A percentile compares a stretch with the other conserved stretches of the same genome.
These are phyloP conservation scores for Fusarium neocosmosporiellum DNA, from an alignment of 2,329 filamentous ascomycete genomes.

Conservation along the genomic window DNA sequence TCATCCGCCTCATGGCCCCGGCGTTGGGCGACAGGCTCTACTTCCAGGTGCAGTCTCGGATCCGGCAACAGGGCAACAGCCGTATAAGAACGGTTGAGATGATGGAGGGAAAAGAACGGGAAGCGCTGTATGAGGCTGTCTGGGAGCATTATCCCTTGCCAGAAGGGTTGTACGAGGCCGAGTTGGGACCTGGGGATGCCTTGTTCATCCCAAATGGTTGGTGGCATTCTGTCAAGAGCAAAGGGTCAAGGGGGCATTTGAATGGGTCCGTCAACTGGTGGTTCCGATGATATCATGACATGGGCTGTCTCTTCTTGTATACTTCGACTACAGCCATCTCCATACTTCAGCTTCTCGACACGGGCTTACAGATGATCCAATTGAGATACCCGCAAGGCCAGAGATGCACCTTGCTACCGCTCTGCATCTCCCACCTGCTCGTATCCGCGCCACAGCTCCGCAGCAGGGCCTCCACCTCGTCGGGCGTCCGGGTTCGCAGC, in stretches of 20 bases:
- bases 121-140: conserved; percentile 72
- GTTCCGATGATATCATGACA: conserved; percentile 49
- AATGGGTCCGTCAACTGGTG: conserved; percentile 60
- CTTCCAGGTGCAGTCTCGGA: conserved; percentile 56
- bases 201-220: conserved; percentile 57
- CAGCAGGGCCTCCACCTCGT: conserved; percentile 72
- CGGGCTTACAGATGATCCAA: conserved; percentile 63
- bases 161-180: conserved; percentile 61
- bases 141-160: conserved; percentile 64
- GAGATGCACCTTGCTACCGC: conserved; percentile 59
- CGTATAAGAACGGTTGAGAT: conserved; percentile 83
- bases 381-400: conserved; percentile 63
- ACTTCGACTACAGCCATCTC: background rate
- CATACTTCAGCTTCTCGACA: conserved; percentile 17
- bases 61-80: conserved; percentile 54
- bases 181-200: conserved; percentile 64
- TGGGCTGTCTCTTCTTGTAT: conserved; percentile 1
- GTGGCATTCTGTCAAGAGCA: conserved; percentile 60
- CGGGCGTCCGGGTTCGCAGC: conserved; percentile 73
- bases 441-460: conserved; percentile 60
- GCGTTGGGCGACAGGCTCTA: conserved; percentile 73
- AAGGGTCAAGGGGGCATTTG: conserved; percentile 46
- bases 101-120: conserved; percentile 84
- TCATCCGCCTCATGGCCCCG: conserved; percentile 77
- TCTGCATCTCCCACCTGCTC: conserved; percentile 60